phyloP scores from a whole-genome alignment of 108 stramenopile genomes.

The Chaetoceros muelleri region DNA sequence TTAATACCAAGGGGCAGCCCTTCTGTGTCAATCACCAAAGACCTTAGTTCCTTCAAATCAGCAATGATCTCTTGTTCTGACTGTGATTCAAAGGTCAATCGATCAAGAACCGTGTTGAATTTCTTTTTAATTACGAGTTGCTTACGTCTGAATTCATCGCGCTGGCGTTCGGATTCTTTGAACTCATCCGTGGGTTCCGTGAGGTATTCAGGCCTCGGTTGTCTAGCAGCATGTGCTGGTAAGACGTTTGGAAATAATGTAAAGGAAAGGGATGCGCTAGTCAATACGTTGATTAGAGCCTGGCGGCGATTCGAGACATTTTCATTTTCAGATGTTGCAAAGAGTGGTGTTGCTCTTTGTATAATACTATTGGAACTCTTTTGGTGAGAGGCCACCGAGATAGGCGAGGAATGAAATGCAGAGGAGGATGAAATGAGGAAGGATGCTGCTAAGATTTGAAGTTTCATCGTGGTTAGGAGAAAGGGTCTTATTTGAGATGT shows the following conservation, averaged over 20 bases:
- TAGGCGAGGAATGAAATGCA: too few species aligned
- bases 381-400: too few species aligned
- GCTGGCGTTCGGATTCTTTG: conserved; percentile 70
- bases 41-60: conserved; percentile 43
- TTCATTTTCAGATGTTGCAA: too few species aligned
- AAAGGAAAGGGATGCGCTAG: too few species aligned
- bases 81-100: conserved; percentile 33
- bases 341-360: too few species aligned
- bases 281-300: too few species aligned
- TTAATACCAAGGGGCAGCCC: conserved; percentile 76
- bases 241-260: not conserved
- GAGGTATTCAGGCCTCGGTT: conserved; percentile 21
- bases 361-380: too few species aligned
- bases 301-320: too few species aligned
- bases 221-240: not conserved
- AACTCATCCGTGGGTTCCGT: conserved; percentile 82
- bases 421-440: too few species aligned
- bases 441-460: too few species aligned
- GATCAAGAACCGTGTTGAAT: conserved; percentile 43
- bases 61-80: conserved; percentile 36
- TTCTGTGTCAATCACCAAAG: conserved; percentile 34
- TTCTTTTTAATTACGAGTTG: conserved; percentile 49
- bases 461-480: too few species aligned
- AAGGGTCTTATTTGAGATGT: too few species aligned
- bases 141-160: conserved; percentile 58